Percentiles rank a stretch among this genome's conserved stretches.
Evolutionary conservation across 2,329 filamentous ascomycete species (phyloP).

Genomic region (Monascus ruber): DNA sequence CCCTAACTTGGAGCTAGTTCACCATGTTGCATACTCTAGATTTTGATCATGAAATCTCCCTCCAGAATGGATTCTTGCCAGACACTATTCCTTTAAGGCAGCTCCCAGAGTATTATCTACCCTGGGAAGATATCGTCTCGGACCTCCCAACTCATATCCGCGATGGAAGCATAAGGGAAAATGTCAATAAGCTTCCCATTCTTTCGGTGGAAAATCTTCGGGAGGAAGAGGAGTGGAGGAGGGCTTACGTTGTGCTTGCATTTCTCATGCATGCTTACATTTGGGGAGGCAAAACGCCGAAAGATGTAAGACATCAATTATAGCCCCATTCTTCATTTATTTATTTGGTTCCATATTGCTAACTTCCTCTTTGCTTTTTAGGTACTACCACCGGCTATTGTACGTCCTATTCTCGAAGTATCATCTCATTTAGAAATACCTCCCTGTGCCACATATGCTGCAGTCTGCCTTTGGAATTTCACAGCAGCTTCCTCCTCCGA

Average conservation of each 20-base stretch:
- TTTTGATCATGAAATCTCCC: slow-evolving; percentile 51
- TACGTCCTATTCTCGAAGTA: slow-evolving; percentile 26
- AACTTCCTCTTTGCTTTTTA: slow-evolving; percentile 5
- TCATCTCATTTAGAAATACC: slow-evolving; percentile 8
- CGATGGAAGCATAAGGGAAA: slow-evolving; percentile 59
- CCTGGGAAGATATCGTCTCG: slow-evolving; percentile 71
- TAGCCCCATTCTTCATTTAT: background rate
- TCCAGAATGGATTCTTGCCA: slow-evolving; percentile 68
- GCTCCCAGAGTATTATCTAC: slow-evolving; percentile 78
- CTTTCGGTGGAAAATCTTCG: slow-evolving; percentile 65
- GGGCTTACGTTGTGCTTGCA: slow-evolving; percentile 63
- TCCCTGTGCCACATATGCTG: slow-evolving; percentile 31
- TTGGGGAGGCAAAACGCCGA: slow-evolving; percentile 64
- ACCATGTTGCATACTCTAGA: slow-evolving; percentile 16
- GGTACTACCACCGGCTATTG: slow-evolving; percentile 26
- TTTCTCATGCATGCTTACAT: slow-evolving; percentile 74
- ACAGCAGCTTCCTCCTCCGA: slow-evolving; percentile 4
- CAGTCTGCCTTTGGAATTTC: slow-evolving; percentile 20
- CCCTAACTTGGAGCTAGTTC: background rate
- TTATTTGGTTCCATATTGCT: slow-evolving; percentile 1
- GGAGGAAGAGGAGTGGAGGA: slow-evolving; percentile 75
- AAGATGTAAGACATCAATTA: slow-evolving; percentile 42
- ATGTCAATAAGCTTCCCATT: slow-evolving; percentile 66
- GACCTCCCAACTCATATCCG: slow-evolving; percentile 71
- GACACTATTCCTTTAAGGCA: slow-evolving; percentile 59